phyloP scores from a whole-genome alignment of 306 rosid genomes.

The Quercus parvula region DNA sequence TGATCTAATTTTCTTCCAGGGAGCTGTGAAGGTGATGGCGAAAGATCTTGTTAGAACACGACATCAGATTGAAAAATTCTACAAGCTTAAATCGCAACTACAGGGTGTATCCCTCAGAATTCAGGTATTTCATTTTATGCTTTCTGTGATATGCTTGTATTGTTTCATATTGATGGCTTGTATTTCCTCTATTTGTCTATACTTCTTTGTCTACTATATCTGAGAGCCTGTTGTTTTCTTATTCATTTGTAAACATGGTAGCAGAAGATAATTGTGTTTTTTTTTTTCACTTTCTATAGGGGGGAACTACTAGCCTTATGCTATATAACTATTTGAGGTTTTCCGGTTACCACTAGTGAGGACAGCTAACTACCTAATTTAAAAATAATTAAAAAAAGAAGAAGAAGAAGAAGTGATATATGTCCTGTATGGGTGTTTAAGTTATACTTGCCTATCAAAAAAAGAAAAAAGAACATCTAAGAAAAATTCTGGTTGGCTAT shows the following conservation, averaged over 20 bases:
- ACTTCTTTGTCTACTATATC: neutral
- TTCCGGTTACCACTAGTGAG: neutral
- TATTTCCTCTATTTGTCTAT: neutral
- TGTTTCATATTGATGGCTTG: neutral
- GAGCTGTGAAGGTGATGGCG: conserved; percentile 98
- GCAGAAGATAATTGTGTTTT: neutral
- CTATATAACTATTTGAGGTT: neutral
- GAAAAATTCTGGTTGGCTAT: neutral
- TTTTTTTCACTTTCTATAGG: neutral
- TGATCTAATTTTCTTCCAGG: conserved; percentile 50
- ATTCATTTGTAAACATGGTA: neutral
- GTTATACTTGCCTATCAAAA: neutral
- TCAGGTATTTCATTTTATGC: conserved; percentile 52
- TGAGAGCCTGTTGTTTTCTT: conserved; percentile 8
- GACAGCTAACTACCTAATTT: neutral
- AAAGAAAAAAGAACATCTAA: neutral
- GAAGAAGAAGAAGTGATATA: neutral
- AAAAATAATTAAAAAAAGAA: no score
- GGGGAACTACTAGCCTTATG: neutral
- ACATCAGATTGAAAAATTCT: conserved; percentile 95
- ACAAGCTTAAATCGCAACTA: conserved; percentile 97
- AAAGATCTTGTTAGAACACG: conserved; percentile 97
- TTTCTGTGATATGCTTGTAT: conserved; percentile 2
- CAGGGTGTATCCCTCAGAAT: conserved; percentile 98
- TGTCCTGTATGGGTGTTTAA: neutral